Conservation (phyloP, 495 filamentous ascomycete species). For the Evansstolkia leycettana region DNA sequence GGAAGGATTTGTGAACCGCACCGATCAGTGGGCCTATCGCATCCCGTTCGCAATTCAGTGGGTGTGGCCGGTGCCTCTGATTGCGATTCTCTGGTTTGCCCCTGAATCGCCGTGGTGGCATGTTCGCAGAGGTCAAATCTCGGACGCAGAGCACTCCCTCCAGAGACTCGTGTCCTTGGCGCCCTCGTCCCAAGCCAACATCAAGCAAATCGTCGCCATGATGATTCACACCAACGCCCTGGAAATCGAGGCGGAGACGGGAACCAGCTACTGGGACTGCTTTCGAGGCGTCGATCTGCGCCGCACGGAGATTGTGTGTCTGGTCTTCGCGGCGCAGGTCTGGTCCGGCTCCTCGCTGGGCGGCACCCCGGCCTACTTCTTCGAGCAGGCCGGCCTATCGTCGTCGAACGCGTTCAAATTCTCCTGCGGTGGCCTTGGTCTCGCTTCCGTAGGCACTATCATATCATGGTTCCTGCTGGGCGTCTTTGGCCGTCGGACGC, state of each 20-base stretch:
- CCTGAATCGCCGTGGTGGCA: slow-evolving; percentile 57
- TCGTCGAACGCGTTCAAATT: slow-evolving; percentile 39
- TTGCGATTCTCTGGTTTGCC: slow-evolving; percentile 41
- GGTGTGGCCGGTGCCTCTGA: slow-evolving; percentile 51
- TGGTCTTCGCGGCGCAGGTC: slow-evolving; percentile 63
- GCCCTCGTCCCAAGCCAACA: slow-evolving; percentile 34
- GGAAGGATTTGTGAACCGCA: slow-evolving; percentile 28
- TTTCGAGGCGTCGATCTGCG: slow-evolving; percentile 58
- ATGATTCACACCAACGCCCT: slow-evolving; percentile 44
- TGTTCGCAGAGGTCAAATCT: slow-evolving; percentile 40
- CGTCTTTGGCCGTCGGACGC: slow-evolving; percentile 48
- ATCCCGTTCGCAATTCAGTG: slow-evolving; percentile 53
- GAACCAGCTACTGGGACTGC: slow-evolving; percentile 51
- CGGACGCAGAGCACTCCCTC: slow-evolving; percentile 30
- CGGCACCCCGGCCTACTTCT: slow-evolving; percentile 62
- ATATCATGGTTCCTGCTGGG: slow-evolving; percentile 39
- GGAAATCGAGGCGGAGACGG: slow-evolving; percentile 44
- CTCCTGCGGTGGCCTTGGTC: slow-evolving; percentile 37
- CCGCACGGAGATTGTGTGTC: slow-evolving; percentile 59
- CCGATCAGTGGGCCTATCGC: slow-evolving; percentile 32
- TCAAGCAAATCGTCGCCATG: slow-evolving; percentile 48
- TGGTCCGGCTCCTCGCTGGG: slow-evolving; percentile 59
- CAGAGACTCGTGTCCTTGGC: slow-evolving; percentile 32
- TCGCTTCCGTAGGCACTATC: slow-evolving; percentile 47
- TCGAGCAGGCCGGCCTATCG: slow-evolving; percentile 53